Conservation (phyloP, 371 early-diverging fungal species). For the Mortierella sp. region DNA sequence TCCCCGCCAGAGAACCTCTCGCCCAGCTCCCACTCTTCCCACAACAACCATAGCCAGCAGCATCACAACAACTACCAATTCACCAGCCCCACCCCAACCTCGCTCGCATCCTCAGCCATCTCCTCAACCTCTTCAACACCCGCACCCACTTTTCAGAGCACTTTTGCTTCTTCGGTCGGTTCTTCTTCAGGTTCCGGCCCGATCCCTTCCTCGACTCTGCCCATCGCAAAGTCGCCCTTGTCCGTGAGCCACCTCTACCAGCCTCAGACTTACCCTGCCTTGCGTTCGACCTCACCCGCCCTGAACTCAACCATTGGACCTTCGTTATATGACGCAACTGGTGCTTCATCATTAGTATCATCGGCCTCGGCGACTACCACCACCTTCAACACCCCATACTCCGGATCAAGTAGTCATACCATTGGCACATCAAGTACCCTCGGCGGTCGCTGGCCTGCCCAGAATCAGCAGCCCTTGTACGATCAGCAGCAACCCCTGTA, state of each 20-base stretch:
- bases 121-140: constrained; percentile 26
- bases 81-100: constrained; percentile 27
- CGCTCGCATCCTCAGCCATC: constrained; percentile 17
- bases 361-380: neutral
- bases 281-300: constrained; percentile 45
- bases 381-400: constrained; percentile 24
- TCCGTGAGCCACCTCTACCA: constrained; percentile 38
- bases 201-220: neutral
- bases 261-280: constrained; percentile 35
- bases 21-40: constrained; percentile 22
- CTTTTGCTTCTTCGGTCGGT: constrained; percentile 36
- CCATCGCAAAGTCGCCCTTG: constrained; percentile 32
- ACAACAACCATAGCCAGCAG: constrained; percentile 10
- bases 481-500: constrained; percentile 19
- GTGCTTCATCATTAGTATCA: constrained; percentile 10
- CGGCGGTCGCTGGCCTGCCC: constrained; percentile 27
- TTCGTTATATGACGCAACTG: constrained; percentile 22
- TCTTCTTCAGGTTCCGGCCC: neutral
- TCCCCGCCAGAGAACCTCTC: constrained; percentile 55
- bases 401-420: constrained; percentile 30
- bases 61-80: constrained; percentile 9
- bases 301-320: constrained; percentile 34
- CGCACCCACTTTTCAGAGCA: constrained; percentile 39
- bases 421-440: constrained; percentile 16
- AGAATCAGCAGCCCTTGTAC: constrained; percentile 27